Conservation (phyloP, 441 rosid species). For the Monsonia emarginata region DNA sequence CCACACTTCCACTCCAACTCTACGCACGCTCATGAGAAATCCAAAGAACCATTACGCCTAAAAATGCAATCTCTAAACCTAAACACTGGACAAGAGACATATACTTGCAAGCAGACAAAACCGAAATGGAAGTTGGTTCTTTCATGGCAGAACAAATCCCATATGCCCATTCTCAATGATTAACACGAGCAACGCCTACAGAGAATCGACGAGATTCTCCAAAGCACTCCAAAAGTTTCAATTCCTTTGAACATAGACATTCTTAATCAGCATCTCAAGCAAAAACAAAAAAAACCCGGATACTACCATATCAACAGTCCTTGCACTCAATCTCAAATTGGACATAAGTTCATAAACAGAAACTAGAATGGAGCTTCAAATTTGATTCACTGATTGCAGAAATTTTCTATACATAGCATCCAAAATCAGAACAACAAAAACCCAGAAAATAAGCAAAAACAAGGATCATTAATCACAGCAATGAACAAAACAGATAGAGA, state of each 20-base stretch:
- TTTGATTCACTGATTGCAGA: neutral
- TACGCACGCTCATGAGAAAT: neutral
- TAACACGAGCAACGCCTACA: no score
- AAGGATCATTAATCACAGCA: neutral
- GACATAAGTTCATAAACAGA: neutral
- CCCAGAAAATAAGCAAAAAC: neutral
- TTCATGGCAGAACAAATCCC: neutral
- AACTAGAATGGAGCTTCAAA: neutral
- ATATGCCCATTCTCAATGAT: neutral
- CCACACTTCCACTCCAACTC: neutral
- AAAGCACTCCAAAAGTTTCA: constrained; percentile 21
- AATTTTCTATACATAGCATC: neutral
- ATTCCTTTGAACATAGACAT: constrained; percentile 14
- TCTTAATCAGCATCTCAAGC: constrained; percentile 14
- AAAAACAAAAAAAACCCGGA: no score
- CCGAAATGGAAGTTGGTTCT: neutral
- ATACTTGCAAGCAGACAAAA: neutral
- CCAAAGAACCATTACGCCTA: neutral
- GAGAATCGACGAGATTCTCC: constrained; percentile 18
- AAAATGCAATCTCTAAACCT: neutral
- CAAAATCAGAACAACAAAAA: neutral
- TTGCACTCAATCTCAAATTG: neutral
- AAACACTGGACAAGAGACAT: neutral
- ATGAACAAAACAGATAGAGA: neutral
- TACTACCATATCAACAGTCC: no score